Conservation (phyloP, 1,139 yeast genomes). For the Tardiomyces blankii region DNA sequence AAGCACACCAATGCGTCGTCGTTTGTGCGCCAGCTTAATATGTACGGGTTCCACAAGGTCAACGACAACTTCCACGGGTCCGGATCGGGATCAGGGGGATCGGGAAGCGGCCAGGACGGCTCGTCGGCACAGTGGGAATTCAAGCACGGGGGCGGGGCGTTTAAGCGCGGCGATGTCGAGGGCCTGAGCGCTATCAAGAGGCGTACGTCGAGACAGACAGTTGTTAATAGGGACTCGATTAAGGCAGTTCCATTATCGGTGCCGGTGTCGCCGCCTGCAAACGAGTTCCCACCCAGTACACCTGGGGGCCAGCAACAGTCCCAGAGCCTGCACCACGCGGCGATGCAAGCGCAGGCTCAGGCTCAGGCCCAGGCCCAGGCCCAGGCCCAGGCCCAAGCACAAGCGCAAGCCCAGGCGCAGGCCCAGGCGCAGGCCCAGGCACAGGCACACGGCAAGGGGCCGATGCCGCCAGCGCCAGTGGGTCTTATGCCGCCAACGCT, state of each 20-base stretch:
- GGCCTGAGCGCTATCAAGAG: slow-evolving; percentile 58
- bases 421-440: neutral
- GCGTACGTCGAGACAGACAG: slow-evolving; percentile 33
- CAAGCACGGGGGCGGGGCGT: slow-evolving; percentile 70
- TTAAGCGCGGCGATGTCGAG: slow-evolving; percentile 64
- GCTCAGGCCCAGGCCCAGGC: slow-evolving; percentile 1
- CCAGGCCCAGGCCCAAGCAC: neutral
- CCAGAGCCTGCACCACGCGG: neutral
- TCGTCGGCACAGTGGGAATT: slow-evolving; percentile 61
- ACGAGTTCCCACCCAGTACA: neutral
- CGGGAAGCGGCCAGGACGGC: slow-evolving; percentile 14
- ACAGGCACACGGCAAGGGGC: neutral
- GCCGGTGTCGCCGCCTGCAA: slow-evolving; percentile 7
- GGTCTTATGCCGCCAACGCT: neutral
- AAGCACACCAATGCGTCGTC: slow-evolving; percentile 93
- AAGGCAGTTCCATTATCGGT: slow-evolving; percentile 21
- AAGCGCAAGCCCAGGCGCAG: neutral
- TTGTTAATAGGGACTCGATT: slow-evolving; percentile 17
- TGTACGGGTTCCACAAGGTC: slow-evolving; percentile 93
- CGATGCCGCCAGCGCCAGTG: neutral
- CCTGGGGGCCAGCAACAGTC: neutral
- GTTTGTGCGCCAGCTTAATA: slow-evolving; percentile 88
- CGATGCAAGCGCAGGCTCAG: neutral
- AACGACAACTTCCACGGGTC: slow-evolving; percentile 20
- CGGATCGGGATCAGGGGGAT: slow-evolving; percentile 11